Evolutionary conservation across 345 rosid species (phyloP).

Genomic region (Ceriops tagal): DNA sequence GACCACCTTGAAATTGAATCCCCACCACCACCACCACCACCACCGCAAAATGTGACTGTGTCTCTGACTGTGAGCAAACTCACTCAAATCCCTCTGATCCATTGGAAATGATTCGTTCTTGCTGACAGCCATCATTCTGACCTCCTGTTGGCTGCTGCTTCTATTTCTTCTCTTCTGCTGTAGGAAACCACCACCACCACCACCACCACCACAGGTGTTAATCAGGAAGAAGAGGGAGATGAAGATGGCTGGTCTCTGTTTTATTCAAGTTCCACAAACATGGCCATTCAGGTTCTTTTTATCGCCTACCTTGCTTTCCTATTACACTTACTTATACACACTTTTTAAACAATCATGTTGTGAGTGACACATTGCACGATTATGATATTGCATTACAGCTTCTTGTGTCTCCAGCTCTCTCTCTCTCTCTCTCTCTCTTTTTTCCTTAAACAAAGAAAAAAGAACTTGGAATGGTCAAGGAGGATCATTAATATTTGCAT

Average conservation of each 20-base stretch:
- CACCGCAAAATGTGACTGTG: too few species aligned
- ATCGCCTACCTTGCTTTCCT: background rate
- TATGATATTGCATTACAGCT: too few species aligned
- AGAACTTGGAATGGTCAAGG: background rate
- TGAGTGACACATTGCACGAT: too few species aligned
- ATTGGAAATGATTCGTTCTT: too few species aligned
- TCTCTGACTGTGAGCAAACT: too few species aligned
- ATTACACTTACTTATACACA: background rate
- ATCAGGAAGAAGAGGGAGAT: slow-evolving; percentile 38
- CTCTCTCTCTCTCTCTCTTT: background rate
- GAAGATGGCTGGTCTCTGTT: slow-evolving; percentile 78
- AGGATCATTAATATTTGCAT: background rate
- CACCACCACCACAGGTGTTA: slow-evolving; percentile 29
- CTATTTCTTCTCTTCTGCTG: slow-evolving; percentile 12
- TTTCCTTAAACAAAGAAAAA: too few species aligned
- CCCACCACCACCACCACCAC: slow-evolving; percentile 27
- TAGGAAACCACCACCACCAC: slow-evolving; percentile 54
- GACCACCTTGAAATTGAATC: slow-evolving; percentile 27
- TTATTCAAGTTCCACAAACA: slow-evolving; percentile 66
- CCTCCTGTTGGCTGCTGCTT: background rate
- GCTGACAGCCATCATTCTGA: too few species aligned
- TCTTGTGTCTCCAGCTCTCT: background rate
- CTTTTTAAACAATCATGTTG: too few species aligned
- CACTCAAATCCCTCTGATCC: too few species aligned
- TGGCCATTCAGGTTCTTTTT: slow-evolving; percentile 75